Evolutionary conservation across 306 rosid species (phyloP), one percentile per base, ranked within the genome.

Genomic region (Sesbania bispinosa): DNA sequence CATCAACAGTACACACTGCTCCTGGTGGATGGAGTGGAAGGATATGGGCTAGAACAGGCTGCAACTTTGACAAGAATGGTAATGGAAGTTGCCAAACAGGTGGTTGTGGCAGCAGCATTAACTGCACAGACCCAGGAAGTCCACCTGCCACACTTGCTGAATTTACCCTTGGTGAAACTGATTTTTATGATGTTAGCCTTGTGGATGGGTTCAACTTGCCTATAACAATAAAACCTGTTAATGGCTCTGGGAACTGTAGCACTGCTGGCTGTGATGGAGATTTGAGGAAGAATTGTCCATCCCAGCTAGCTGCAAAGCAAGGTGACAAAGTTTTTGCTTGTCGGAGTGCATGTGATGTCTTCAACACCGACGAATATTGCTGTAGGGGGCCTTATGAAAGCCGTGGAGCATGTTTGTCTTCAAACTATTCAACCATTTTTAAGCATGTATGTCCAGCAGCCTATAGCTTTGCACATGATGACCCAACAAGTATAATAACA

Each of bases 191-290:
- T 62, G 81, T 82, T 26, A 84, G 89, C 83, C 85, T 82, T 35
- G 95, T 84, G 0, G 88, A 88, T 63, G 89, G 91, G 1, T 88
- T 88, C 70, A 82, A 88, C 73, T 18, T 88, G 67, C 88, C 95
- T 0, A 50, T 88, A 8, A 72, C 79, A 1, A 77, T 88, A 18
- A 73, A 75, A 16, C 68, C 91, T 33, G 52, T 61, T 41, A 86
- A 79, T 75, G 88, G 86, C 48, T 78, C 26, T 6, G 88, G 84
- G 15, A 83, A 86, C 57, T 83, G 83, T 60, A 76, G 83, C 75
- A 73, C 51, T 64, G 88, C 66, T 20, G 88, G 88, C 4, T 86
- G 88, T 21, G 85, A 81, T 62, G 69, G 91, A 6, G 87, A 84
- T 68, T 69, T 86, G 88, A 82, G 81, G 77, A 78, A 74, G 27